Evolutionary conservation across 129 eudicot species (phyloP), one percentile per base, ranked within the genome.

Genomic region (Tagetes patula): DNA sequence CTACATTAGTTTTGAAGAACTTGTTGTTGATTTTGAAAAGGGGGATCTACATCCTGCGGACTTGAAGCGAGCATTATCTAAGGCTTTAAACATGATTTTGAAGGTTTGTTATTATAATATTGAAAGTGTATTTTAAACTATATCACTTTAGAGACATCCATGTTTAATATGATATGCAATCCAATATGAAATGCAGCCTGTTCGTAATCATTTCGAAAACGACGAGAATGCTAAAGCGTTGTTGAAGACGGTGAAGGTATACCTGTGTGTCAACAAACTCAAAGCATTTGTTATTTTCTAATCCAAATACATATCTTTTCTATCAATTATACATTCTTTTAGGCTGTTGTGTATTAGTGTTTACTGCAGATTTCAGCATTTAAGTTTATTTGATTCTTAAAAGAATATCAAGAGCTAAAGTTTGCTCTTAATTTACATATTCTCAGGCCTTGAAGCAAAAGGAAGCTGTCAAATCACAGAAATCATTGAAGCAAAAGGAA

Each of bases 31-130:
- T 42, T 85, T 84, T 52, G 87, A 74, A 74, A 73, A 73, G 67
- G 93, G 86, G 75, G 78, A 67, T n/a, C 46, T 87, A 71, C 93
- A 82, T 63, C 93, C 93, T 65, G 85, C 65, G 12, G 93, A 87
- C 59, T 84, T 84, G 34, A 79, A 87, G 74, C 85, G 82, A 61
- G 87, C 93, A 65, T 80, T 87, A 53, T 71, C 93, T 9, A 87
- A 87, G 73, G 84, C 89, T 7, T 13, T 87, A 37, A 87, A 87
- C 68, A 67, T 53, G 68, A 87, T 87, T 7, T 61, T 87, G 66
- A 85, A 87, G 87, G 93, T 87, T 58, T 58, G 41, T 34, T 55
- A 49, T 49, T 12, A 30, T 31, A 30, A 27, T 55, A 20, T 55
- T 14, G 6, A 5, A 53, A 53, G 34, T 55, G 27, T 30, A 52